Base-by-base conservation (phyloP, 1,284 basidiomycete species). In the Cutaneotrichosporon sp. region DNA sequence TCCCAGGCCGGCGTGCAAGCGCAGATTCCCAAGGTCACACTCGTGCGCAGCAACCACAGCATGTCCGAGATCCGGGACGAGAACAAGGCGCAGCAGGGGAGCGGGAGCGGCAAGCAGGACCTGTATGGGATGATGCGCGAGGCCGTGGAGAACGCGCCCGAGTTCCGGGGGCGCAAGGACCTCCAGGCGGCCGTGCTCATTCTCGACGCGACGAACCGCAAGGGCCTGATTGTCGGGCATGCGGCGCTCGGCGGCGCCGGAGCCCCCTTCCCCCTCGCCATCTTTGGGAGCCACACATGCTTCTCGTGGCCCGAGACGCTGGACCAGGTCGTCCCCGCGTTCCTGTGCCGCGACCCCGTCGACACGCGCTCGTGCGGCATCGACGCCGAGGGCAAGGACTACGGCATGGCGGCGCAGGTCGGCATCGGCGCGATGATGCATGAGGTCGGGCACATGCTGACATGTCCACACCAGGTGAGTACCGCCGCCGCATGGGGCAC, bases 361-460 rank as follows among this genome's bases (percentile, higher is more conserved):
- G 56, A 62, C 46, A 57, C 43, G 16, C 51, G 51, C 20, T 11
- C 34, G 13, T 52, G 54, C 43, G 60, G 42, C 11, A 54, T 57
- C 50, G 60, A 62, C 55, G 57, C 56, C 51, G 60, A 62, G 27
- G 55, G 60, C 45, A 46, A 56, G 20, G 45, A 25, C 25, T 62
- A 62, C 36, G 33, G 51, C 14, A 57, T 62, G 60, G 60, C 55
- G 22, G 60, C 52, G n/a, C 57, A 62, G 25, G 51, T 62, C 27
- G 55, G 60, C 43, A 57, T 58, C 22, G 60, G 60, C 9, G 60
- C 60, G 13, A 47, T 62, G 43, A 54, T 62, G 55, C 60, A 62
- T 45, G 60, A 62, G 51, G 46, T 47, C 14, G 60, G 60, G 7
- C 60, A 62, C 27, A 49, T 49, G 51, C 45, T 62, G 18, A 51